Base-by-base conservation (phyloP, 441 rosid species). In the Erodium texanum region DNA sequence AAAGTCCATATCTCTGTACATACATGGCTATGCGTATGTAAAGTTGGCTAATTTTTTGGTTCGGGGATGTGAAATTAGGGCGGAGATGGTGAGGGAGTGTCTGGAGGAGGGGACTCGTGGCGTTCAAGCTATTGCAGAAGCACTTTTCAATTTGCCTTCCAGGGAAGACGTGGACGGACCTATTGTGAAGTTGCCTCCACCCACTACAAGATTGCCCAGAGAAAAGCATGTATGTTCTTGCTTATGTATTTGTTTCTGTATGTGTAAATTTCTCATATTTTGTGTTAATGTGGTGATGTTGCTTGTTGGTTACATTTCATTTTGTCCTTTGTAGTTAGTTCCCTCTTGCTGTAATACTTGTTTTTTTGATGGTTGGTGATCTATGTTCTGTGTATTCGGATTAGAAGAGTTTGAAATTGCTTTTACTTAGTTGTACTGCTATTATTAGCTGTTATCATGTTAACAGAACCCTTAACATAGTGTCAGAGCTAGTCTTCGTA, bases 101-200 rank as follows among this genome's bases (percentile, higher is more conserved):
- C 23, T 94, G 58, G 62, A 74, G 58, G 81, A 87, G 71, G 96
- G 90, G 36, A 83, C 84, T 0, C 29, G 29, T 81, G 88, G 80
- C 85, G 92, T 93, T 80, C 99, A 93, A 73, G 90, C 82, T 1
- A 56, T 89, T 65, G 94, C 96, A 59, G 77, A 84, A 70, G 43
- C 54, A 16, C 81, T 91, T 74, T 94, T 94, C 79, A 83, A 80
- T 78, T 82, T 88, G 56, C 89, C 91, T 74, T 87, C 97, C 19
- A 86, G 84, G 66, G 98, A 89, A 76, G 87, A 84, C 77, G 66
- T 68, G 24, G 92, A 87, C 73, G 97, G 97, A 23, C 97, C 98
- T n/a, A 75, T 89, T 69, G 94, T 88, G 52, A 82, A 75, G 80
- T 82, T 94, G 84, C 99, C 98, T 67, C 82, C 82, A 0, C 93